phyloP scores from a whole-genome alignment of 331 rosid genomes.

The Malus hybrid region DNA sequence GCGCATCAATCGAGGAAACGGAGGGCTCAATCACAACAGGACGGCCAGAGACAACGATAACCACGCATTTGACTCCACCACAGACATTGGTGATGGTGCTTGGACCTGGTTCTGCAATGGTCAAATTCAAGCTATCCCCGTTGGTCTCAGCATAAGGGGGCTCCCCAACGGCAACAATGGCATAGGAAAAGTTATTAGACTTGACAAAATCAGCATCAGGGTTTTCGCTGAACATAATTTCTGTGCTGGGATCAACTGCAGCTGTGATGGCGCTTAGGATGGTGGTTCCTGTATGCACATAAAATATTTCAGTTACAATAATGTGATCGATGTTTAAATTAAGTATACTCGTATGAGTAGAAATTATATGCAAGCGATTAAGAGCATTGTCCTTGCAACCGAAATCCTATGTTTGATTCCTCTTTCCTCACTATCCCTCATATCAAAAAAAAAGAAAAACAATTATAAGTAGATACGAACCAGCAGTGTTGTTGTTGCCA shows the following conservation, averaged over 20 bases:
- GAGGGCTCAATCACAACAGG: slow-evolving; percentile 52
- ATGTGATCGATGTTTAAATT: no score
- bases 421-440: no score
- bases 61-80: slow-evolving; percentile 32
- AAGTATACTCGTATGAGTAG: no score
- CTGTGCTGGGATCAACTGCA: slow-evolving; percentile 41
- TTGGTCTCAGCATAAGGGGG: slow-evolving; percentile 48
- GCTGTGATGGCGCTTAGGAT: slow-evolving; percentile 45
- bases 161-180: slow-evolving; percentile 58
- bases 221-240: slow-evolving; percentile 47
- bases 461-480: neutral
- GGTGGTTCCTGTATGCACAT: slow-evolving; percentile 35
- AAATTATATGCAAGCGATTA: no score
- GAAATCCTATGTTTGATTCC: no score
- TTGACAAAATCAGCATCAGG: slow-evolving; percentile 41
- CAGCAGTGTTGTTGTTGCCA: slow-evolving; percentile 26
- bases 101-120: slow-evolving; percentile 50
- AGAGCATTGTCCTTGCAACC: no score
- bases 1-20: slow-evolving; percentile 40
- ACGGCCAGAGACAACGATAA: slow-evolving; percentile 55
- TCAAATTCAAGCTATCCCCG: slow-evolving; percentile 52
- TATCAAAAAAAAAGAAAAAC: neutral
- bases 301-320: neutral
- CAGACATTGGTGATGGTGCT: slow-evolving; percentile 50
- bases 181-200: slow-evolving; percentile 45